Evolutionary conservation across 73 alveolate genomes (phyloP).

Genomic region (Tetrahymena thermophila): DNA sequence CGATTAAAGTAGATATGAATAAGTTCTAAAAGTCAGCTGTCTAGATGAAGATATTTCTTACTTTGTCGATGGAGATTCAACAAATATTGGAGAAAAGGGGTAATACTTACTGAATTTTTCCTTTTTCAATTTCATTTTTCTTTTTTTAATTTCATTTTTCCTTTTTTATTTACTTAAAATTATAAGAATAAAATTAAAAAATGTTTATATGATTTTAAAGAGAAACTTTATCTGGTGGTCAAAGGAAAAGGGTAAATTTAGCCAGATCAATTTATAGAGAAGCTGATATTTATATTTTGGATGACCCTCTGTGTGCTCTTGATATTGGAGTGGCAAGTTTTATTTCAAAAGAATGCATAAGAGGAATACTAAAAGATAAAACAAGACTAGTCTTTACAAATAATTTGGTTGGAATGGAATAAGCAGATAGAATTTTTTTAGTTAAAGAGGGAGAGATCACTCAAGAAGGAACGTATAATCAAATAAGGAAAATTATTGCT

Average conservation of each 20-base stretch:
- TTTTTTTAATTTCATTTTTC: too few species aligned
- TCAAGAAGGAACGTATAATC: not conserved
- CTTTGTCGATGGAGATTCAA: constrained; percentile 66
- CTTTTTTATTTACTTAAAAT: too few species aligned
- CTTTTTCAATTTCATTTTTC: too few species aligned
- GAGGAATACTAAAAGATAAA: not conserved
- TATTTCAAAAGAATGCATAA: constrained; percentile 3
- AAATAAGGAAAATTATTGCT: not conserved
- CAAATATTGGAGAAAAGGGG: constrained; percentile 94
- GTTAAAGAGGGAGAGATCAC: not conserved
- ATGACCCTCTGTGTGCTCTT: constrained; percentile 46
- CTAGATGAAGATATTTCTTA: constrained; percentile 71
- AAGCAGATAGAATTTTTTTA: not conserved
- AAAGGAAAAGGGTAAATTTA: constrained; percentile 55
- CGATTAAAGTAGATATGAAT: constrained; percentile 64
- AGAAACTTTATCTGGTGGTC: constrained; percentile 56
- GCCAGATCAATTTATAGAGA: constrained; percentile 66
- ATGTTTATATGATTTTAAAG: not conserved
- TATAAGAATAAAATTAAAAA: too few species aligned
- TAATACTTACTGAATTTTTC: too few species aligned
- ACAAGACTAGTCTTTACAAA: constrained; percentile 17
- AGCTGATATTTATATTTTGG: constrained; percentile 62
- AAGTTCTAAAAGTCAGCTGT: constrained; percentile 62
- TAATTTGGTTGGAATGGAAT: not conserved
- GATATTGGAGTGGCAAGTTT: constrained; percentile 7